Conservation (phyloP, 306 rosid genomes). For the Pueraria montana region DNA sequence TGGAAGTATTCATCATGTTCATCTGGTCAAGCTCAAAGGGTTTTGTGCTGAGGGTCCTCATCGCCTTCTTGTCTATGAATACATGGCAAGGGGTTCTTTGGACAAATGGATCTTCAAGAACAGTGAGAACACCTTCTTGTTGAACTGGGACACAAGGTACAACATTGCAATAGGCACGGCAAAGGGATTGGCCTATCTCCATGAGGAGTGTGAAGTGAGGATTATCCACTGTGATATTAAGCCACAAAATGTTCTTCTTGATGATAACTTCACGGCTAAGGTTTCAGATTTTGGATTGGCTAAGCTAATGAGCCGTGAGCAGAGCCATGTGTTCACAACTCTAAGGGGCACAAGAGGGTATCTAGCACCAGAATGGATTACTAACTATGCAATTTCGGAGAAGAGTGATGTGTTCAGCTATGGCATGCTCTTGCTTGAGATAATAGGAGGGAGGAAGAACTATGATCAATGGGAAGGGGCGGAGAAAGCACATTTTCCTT, state of each 20-base stretch:
- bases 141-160: slow-evolving; percentile 86
- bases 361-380: slow-evolving; percentile 96
- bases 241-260: slow-evolving; percentile 92
- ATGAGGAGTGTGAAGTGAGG: slow-evolving; percentile 91
- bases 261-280: slow-evolving; percentile 72
- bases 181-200: slow-evolving; percentile 88
- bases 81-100: slow-evolving; percentile 78
- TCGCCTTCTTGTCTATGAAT: slow-evolving; percentile 79
- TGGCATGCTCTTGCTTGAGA: slow-evolving; percentile 90
- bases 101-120: slow-evolving; percentile 85
- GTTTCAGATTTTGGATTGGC: slow-evolving; percentile 95
- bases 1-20: slow-evolving; percentile 93
- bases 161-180: slow-evolving; percentile 92
- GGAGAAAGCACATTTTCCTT: slow-evolving; percentile 83
- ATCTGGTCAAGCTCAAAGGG: slow-evolving; percentile 73
- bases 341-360: slow-evolving; percentile 93
- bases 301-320: slow-evolving; percentile 86
- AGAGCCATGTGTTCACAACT: slow-evolving; percentile 92
- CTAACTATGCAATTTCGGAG: slow-evolving; percentile 93
- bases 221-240: slow-evolving; percentile 89
- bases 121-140: slow-evolving; percentile 57
- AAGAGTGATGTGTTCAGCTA: slow-evolving; percentile 94
- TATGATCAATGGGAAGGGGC: slow-evolving; percentile 76
- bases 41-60: slow-evolving; percentile 77
- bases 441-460: slow-evolving; percentile 88